Evolutionary conservation across 2,329 filamentous ascomycete species (phyloP), one percentile per base, ranked within the genome.

Genomic region (Ophiocordyceps australis): DNA sequence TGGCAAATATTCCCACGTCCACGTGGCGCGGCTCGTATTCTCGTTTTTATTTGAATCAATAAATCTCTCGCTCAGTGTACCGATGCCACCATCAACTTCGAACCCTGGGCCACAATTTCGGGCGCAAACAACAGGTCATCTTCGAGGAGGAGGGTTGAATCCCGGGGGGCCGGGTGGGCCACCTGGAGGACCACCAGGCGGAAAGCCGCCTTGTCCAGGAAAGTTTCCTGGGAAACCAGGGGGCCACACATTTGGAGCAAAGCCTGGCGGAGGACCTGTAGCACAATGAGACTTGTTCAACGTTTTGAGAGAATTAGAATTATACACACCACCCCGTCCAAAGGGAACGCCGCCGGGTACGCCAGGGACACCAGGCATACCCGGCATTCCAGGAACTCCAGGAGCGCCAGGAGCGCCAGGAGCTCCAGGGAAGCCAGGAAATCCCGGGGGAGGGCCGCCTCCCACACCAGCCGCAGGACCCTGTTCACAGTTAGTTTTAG

Each of bases 381-480:
- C 17, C 10, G n/a, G n/a, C n/a, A n/a, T n/a, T n/a, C n/a, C n/a
- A n/a, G n/a, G n/a, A n/a, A n/a, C n/a, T n/a, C n/a, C n/a, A n/a
- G n/a, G n/a, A n/a, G n/a, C n/a, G n/a, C n/a, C n/a, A n/a, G n/a
- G n/a, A n/a, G n/a, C n/a, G n/a, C n/a, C n/a, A 35, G 52, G 49
- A 38, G 50, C 64, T 49, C 69, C 52, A 23, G 63, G 60, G 41
- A 62, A 55, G 14, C 59, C 51, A 33, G 60, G 57, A 43, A 69
- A 62, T 35, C 62, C 61, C 32, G 59, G 65, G 38, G 77, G 76
- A 30, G 49, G 55, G 20, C 50, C 77, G 31, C 73, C 76, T 41
- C 82, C 86, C 45, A 93, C 76, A 46, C 85, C 86, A 43, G 78
- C 75, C 52, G 81, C 81, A 45, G 86, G 86, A 17, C 86, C 68